phyloP scores from a whole-genome alignment of 176 grass and related monocot species.

The Raddia guianensis region DNA sequence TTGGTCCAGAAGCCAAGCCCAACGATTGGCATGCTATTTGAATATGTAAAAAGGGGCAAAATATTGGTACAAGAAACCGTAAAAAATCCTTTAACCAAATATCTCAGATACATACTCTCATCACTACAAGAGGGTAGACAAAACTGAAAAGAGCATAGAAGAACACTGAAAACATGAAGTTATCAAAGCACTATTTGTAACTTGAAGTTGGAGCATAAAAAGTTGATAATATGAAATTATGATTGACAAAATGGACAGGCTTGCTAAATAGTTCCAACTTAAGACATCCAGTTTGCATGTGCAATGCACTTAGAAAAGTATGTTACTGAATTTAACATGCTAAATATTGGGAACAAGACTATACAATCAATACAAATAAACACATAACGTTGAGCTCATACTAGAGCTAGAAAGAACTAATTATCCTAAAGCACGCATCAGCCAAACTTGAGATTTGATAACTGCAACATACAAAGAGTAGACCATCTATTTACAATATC shows the following conservation, averaged over 20 bases:
- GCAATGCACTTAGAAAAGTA: constrained; percentile 23
- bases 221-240: constrained; percentile 21
- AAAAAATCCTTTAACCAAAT: background rate
- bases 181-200: background rate
- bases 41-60: background rate
- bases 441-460: background rate
- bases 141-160: constrained; percentile 10
- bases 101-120: background rate
- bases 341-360: background rate
- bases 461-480: too few relatives aligned
- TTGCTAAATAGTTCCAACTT: background rate
- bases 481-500: background rate
- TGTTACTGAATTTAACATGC: background rate
- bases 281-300: background rate
- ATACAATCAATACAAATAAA: background rate
- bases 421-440: background rate
- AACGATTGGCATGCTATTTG: background rate
- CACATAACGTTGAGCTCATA: background rate
- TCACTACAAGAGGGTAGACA: background rate
- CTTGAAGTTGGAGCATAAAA: background rate
- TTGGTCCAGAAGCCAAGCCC: background rate
- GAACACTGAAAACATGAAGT: background rate
- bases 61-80: background rate
- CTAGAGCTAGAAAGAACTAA: background rate
- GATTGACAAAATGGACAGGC: background rate